These are phyloP conservation scores for Termitomyces sp. DNA, from an alignment of 768 basidiomycete genomes.

Conservation along the genomic window DNA sequence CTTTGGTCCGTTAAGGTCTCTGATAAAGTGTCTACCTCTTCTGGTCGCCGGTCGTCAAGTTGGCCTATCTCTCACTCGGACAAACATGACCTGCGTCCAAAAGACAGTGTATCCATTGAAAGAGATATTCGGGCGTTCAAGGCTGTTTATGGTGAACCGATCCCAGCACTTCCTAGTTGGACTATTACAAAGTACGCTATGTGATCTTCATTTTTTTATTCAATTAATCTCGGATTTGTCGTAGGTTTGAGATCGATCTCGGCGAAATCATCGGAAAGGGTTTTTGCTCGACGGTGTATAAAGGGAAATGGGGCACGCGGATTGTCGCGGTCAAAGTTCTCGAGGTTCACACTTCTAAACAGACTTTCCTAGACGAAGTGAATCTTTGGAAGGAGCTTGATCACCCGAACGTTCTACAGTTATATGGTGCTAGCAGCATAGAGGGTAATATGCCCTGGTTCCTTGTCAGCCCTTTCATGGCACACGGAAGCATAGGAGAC, in stretches of 20 bases:
- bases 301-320: slow-evolving; percentile 59
- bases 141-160: neutral
- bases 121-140: slow-evolving; percentile 3
- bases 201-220: neutral
- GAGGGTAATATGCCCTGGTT: slow-evolving; percentile 69
- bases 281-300: slow-evolving; percentile 72
- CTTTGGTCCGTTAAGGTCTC: slow-evolving; percentile 5
- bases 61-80: slow-evolving; percentile 7
- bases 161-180: slow-evolving; percentile 54
- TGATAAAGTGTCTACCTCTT: slow-evolving; percentile 3
- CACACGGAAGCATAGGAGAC: slow-evolving; percentile 54
- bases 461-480: slow-evolving; percentile 71
- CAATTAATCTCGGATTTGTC: slow-evolving; percentile 2
- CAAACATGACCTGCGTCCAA: neutral
- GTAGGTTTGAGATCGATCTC: slow-evolving; percentile 66
- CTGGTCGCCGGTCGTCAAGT: slow-evolving; percentile 4
- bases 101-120: slow-evolving; percentile 4
- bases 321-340: slow-evolving; percentile 70
- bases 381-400: slow-evolving; percentile 66
- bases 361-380: slow-evolving; percentile 60
- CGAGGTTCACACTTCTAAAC: slow-evolving; percentile 48
- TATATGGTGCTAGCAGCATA: slow-evolving; percentile 73
- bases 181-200: slow-evolving; percentile 56
- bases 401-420: slow-evolving; percentile 65
- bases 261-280: slow-evolving; percentile 64